Evolutionary conservation across 176 grass and related monocot genomes (phyloP).

Genomic region (Luzula sylvatica): DNA sequence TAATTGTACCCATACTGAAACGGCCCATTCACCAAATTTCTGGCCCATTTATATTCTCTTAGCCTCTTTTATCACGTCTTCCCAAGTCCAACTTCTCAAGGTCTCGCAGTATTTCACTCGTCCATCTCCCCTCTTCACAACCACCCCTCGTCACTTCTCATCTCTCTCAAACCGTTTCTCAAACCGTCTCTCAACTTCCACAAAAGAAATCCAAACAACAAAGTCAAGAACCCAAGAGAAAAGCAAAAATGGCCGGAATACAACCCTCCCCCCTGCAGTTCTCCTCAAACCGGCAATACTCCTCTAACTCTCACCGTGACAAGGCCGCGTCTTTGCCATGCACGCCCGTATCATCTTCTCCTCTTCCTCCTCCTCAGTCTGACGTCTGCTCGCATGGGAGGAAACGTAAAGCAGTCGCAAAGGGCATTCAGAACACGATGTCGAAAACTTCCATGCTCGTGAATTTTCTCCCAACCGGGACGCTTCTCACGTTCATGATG

Average conservation of each 20-base stretch:
- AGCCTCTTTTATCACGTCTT: too few relatives aligned
- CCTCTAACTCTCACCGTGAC: not conserved
- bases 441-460: constrained; percentile 61
- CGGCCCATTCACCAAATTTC: too few relatives aligned
- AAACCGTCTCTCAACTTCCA: not conserved
- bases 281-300: too few relatives aligned
- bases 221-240: not conserved
- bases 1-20: too few relatives aligned
- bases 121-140: too few relatives aligned
- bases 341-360: constrained; percentile 4
- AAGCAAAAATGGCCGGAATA: not conserved
- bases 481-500: constrained; percentile 50
- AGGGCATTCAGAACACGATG: constrained; percentile 46
- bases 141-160: not conserved
- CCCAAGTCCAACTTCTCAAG: too few relatives aligned
- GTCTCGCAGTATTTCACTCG: too few relatives aligned
- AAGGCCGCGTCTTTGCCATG: not conserved
- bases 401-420: constrained; percentile 29
- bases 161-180: constrained; percentile 3
- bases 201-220: not conserved
- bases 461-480: constrained; percentile 61
- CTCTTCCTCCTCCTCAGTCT: not conserved
- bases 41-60: too few relatives aligned
- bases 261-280: not conserved
- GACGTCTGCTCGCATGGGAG: not conserved